Conservation (phyloP, 352 stramenopile species). For the Saprolegnia diclina region DNA sequence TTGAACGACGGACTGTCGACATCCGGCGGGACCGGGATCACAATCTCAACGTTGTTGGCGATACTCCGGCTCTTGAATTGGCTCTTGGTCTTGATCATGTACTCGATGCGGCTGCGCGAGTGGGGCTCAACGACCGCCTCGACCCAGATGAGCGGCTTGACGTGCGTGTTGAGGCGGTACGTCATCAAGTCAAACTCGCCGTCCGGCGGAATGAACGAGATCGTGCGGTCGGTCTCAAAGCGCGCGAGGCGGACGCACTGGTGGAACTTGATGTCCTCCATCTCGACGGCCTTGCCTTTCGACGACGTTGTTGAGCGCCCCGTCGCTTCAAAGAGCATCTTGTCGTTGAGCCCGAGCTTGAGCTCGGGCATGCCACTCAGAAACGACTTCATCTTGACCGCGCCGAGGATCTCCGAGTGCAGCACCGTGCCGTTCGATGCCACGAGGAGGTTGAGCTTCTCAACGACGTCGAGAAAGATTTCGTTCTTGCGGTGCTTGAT, state of each 20-base stretch:
- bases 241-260: slow-evolving; percentile 97
- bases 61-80: slow-evolving; percentile 99
- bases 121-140: slow-evolving; percentile 98
- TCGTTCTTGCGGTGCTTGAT: slow-evolving; percentile 99
- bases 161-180: slow-evolving; percentile 96
- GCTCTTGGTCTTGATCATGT: slow-evolving; percentile 97
- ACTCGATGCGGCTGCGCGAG: slow-evolving; percentile 95
- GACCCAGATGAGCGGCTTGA: slow-evolving; percentile 99
- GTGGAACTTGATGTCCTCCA: slow-evolving; percentile 99
- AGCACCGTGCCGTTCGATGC: slow-evolving; percentile 97
- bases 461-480: slow-evolving; percentile 99
- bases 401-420: slow-evolving; percentile 97
- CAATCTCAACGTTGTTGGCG: slow-evolving; percentile 99
- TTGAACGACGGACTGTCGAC: slow-evolving; percentile 99
- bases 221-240: slow-evolving; percentile 99
- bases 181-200: slow-evolving; percentile 99
- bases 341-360: slow-evolving; percentile 99
- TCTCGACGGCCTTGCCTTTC: slow-evolving; percentile 96
- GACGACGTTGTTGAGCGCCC: slow-evolving; percentile 55
- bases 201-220: slow-evolving; percentile 99
- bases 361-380: slow-evolving; percentile 99
- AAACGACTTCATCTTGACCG: slow-evolving; percentile 98
- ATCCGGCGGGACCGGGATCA: slow-evolving; percentile 98
- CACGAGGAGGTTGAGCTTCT: slow-evolving; percentile 97
- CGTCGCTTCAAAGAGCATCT: slow-evolving; percentile 98